Evolutionary conservation across 495 filamentous ascomycete species (phyloP), one percentile per base, ranked within the genome.

Genomic region (Poronia punctata): DNA sequence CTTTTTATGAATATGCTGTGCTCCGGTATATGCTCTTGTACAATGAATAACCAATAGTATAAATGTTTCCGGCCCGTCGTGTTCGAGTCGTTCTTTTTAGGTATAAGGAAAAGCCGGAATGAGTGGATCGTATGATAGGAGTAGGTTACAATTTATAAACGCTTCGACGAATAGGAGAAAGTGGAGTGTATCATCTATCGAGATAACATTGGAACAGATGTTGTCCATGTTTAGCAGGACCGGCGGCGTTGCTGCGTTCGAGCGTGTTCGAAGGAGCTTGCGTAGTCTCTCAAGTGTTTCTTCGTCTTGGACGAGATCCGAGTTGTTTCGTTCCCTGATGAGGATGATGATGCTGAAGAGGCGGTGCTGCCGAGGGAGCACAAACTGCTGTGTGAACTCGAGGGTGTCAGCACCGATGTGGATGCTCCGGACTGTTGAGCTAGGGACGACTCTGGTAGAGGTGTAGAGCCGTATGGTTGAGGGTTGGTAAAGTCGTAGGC

Each of bases 331-430:
- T 68, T 60, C n/a, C 63, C 54, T 12, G 64, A 61, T 15, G 78
- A 76, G n/a, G n/a, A n/a, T n/a, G n/a, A n/a, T n/a, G n/a, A n/a
- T n/a, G n/a, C n/a, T n/a, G 42, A 38, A 16, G 42, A 45, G 3
- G 71, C 68, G 12, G 68, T 74, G 57, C 81, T 84, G 38, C 78
- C 75, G 25, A 89, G 74, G 14, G 88, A 94, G 47, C 78, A 84
- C 23, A 95, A 75, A 34, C 86, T 93, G 38, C 84, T 85, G 52
- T 86, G 83, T 5, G 88, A 95, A 19, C 82, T 83, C 20, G 88
- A 92, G 7, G 85, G 82, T 2, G 84, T 86, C 25, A 90, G 70
- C 16, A 57, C 61, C 11, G 52, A 39, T 3, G 59, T 62, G 2
- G 71, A 65, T 22, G 62, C 45, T 52, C 54, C 60, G 27, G 66